phyloP scores from a whole-genome alignment of 1,284 basidiomycete species.

The Sanghuangporus sanghuang region DNA sequence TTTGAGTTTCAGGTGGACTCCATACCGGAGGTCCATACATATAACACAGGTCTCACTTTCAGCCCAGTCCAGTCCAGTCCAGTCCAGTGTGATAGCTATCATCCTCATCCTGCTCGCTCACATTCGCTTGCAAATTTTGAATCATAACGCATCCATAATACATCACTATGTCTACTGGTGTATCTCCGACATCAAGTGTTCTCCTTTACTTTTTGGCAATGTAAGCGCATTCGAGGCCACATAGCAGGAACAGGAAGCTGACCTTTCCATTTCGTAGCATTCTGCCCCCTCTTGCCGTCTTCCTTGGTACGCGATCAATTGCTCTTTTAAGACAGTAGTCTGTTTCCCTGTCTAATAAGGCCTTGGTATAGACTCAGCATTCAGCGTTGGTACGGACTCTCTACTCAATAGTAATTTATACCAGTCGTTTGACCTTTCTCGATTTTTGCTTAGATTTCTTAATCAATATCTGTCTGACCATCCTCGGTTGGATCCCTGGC shows the following conservation, averaged over 20 bases:
- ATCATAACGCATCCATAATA: no score
- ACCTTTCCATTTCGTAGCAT: conserved; percentile 27
- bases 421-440: no score
- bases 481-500: conserved; percentile 56
- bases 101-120: no score
- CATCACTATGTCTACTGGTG: conserved; percentile 21
- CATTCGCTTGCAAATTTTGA: no score
- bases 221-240: conserved; percentile 27
- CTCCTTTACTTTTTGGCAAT: conserved; percentile 45
- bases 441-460: conserved; percentile 46
- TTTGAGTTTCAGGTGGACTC: no score
- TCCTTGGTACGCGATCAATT: conserved; percentile 38
- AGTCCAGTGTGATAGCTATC: no score
- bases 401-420: no score
- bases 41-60: no score
- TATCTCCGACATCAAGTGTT: conserved; percentile 35
- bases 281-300: conserved; percentile 47
- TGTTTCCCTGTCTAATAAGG: background rate
- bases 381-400: conserved; percentile 37
- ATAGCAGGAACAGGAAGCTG: background rate
- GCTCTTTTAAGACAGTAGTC: background rate
- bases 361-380: background rate
- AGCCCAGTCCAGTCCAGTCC: no score
- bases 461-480: conserved; percentile 49
- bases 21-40: no score